Base-by-base conservation (phyloP, 176 grass and related monocot genomes). In the Oryza punctata region DNA sequence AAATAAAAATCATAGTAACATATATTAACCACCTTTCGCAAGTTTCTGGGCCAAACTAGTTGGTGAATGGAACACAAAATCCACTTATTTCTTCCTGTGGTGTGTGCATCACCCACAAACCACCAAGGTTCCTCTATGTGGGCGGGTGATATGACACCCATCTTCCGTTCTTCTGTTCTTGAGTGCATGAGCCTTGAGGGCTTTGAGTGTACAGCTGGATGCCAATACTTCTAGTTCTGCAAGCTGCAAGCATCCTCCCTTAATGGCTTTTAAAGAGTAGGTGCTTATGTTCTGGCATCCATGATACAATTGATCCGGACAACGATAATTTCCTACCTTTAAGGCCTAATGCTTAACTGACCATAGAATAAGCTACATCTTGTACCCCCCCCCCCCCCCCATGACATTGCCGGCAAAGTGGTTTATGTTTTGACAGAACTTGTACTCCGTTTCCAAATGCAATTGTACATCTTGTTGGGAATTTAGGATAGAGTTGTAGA, bases 251-350 rank as follows among this genome's bases (percentile, higher is more conserved):
- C 57, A 24, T 24, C 57, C 9, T 61, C n/a, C n/a, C 57, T 61
- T 23, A 61, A 66, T 79, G 37, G 44, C 32, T 60, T 88, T 73
- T 30, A 18, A 78, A 11, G 19, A 59, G 65, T 66, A 66, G 75
- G 45, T 75, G n/a, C 60, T 75, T 75, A 66, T 16, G 46, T 67
- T 72, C 9, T 15, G 68, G 44, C 35, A 87, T 88, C 67, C 41
- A 78, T 72, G 27, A 64, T 78, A 43, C 26, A 71, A 32, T 72
- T 5, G 80, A 67, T 60, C 75, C 45, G 44, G 41, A 66, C 21
- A 65, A 38, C 44, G 61, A 84, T 14, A 78, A 9, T 35, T 73
- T 84, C 45, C 81, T 73, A 79, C 26, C 2, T 73, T 76, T 29
- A 67, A 67, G 80, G 21, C 33, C 69, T 72, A 84, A 19, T 67